Evolutionary conservation across 495 filamentous ascomycete species (phyloP), one percentile per base, ranked within the genome.

Genomic region (Neurospora pannonica): DNA sequence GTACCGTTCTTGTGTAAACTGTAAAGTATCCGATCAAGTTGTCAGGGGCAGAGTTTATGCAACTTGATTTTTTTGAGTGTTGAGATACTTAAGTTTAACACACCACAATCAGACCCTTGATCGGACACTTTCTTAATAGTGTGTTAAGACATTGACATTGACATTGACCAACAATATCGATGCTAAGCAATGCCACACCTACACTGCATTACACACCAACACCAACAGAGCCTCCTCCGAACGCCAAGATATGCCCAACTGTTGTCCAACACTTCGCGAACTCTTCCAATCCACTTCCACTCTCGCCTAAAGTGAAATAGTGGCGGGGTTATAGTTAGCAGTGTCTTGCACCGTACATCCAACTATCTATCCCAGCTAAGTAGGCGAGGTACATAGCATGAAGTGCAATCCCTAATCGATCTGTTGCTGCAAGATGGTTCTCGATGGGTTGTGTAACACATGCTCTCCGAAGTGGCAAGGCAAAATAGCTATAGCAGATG

Each of bases 201-300:
- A n/a, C 19, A 21, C 5, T 10, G 11, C 10, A 11, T 10, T 39
- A 39, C 38, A 13, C 38, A 62, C 71, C 39, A 54, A 62, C 42
- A 60, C 42, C 40, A 60, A n/a, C 42, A 13, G 11, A 72, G 21
- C n/a, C n/a, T n/a, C 28, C 42, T 36, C 40, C 54, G 34, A 13
- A 28, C 21, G 17, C 42, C 17, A 73, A 70, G 21, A 60, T 24
- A 42, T 67, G 54, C 21, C 60, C 31, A n/a, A 39, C 15, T 73
- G 38, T 70, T 70, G 21, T 70, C 46, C 69, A 76, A 77, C 15
- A 24, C 69, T 77, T 77, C 21, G 69, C 72, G 74, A 77, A 79
- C 70, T 10, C 70, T 77, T 77, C 76, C 77, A 78, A 72, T 37
- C 9, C 31, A 17, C 11, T 28, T 28, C 6, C 10, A 28, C 10